A percentile compares a stretch with the other conserved stretches of the same genome.
phyloP scores from a whole-genome alignment of 805 yeast genomes.

The Candida montana region DNA sequence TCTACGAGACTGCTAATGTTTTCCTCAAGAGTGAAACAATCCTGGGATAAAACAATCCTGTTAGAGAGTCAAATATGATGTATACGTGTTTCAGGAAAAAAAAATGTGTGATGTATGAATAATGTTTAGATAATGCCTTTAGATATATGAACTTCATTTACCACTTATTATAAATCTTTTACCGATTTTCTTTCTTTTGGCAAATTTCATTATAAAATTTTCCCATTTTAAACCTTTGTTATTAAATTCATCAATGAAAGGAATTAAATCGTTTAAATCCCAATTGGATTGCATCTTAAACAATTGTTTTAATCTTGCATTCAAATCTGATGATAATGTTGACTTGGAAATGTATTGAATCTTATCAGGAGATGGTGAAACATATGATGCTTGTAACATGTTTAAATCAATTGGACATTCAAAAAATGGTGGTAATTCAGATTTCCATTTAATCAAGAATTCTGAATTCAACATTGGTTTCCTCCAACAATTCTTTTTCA shows the following conservation, averaged over 20 bases:
- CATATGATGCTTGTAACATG: slow-evolving; percentile 51
- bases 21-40: slow-evolving; percentile 8
- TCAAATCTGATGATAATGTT: slow-evolving; percentile 43
- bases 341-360: slow-evolving; percentile 50
- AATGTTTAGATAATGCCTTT: too few species aligned
- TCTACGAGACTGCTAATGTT: slow-evolving; percentile 57
- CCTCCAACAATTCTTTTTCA: slow-evolving; percentile 32
- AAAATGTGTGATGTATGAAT: too few species aligned
- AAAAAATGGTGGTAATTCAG: slow-evolving; percentile 57
- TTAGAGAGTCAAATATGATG: too few species aligned
- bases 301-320: slow-evolving; percentile 44
- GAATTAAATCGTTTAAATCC: slow-evolving; percentile 57
- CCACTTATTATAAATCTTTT: slow-evolving; percentile 33
- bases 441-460: slow-evolving; percentile 58
- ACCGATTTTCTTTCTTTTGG: slow-evolving; percentile 46
- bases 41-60: too few species aligned
- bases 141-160: slow-evolving; percentile 7
- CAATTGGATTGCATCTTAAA: slow-evolving; percentile 53
- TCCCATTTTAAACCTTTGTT: slow-evolving; percentile 49
- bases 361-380: slow-evolving; percentile 37
- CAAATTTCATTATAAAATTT: slow-evolving; percentile 56
- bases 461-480: slow-evolving; percentile 38
- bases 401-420: slow-evolving; percentile 52
- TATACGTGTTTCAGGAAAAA: too few species aligned
- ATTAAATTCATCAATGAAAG: slow-evolving; percentile 59